These are phyloP conservation scores for Sinapis alba DNA, from an alignment of 441 rosid species.

Conservation along the genomic window DNA sequence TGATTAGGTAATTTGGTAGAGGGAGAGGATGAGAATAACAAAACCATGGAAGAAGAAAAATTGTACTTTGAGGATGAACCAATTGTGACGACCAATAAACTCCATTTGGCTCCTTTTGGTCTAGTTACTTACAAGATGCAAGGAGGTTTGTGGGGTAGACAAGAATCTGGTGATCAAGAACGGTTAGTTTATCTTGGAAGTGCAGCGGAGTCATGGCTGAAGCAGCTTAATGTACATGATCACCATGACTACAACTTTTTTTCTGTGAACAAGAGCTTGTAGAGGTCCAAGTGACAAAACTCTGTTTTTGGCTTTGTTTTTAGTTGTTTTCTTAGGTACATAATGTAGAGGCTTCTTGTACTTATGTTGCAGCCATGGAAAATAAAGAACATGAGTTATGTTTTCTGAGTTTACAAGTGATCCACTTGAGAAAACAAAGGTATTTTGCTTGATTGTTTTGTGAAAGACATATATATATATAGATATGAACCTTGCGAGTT, in stretches of 20 bases:
- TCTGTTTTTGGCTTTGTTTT: not conserved
- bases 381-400: not conserved
- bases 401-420: not conserved
- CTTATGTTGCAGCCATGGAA: not conserved
- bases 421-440: not conserved
- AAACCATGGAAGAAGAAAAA: slow-evolving; percentile 41
- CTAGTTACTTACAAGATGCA: slow-evolving; percentile 69
- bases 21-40: slow-evolving; percentile 3
- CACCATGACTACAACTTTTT: slow-evolving; percentile 73
- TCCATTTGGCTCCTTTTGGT: slow-evolving; percentile 64
- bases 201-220: slow-evolving; percentile 86
- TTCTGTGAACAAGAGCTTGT: slow-evolving; percentile 35
- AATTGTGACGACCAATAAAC: slow-evolving; percentile 41
- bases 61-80: slow-evolving; percentile 17
- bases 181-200: slow-evolving; percentile 46
- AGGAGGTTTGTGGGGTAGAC: slow-evolving; percentile 66
- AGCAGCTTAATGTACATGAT: slow-evolving; percentile 61
- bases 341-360: not conserved
- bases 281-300: slow-evolving; percentile 3
- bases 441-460: not conserved
- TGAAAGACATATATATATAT: not conserved
- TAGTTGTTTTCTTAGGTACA: not conserved
- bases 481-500: not conserved
- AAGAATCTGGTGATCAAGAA: slow-evolving; percentile 46
- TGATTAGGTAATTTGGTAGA: slow-evolving; percentile 33